Base-by-base conservation (phyloP, 495 filamentous ascomycete genomes). In the Neurospora tetraspora region DNA sequence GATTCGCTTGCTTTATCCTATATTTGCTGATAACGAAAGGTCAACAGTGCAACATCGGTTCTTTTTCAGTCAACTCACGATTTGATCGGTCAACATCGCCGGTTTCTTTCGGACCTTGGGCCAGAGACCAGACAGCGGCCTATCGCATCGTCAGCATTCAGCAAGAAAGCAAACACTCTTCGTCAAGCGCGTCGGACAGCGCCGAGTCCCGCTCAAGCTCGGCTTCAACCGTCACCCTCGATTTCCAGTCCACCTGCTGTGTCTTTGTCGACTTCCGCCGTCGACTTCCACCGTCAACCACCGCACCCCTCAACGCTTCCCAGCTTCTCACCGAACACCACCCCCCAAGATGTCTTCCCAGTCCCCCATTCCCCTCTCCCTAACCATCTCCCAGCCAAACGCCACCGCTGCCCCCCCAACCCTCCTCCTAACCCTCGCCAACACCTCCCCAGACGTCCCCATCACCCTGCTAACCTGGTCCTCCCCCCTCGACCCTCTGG, bases 381-480 rank as follows among this genome's bases (percentile, higher is more conserved):
- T 73, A 23, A 53, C 65, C 10, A 42, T 68, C 69, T 39, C 42
- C 40, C 71, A 70, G 11, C 77, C 71, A 43, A 2, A 18, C 23
- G 6, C 27, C 3, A 2, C 6, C 53, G 3, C 78, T 65, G 69
- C 84, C 43, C 76, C 2, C 42, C 42, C 18, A 45, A 45, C 42
- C 42, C 1, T 45, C 18, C 42, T 70, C 1, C 69, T 82, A 12
- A 80, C 81, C 1, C 77, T 88, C n/a, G 79, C 79, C 61, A 89
- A 88, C 72, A 76, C 78, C 1, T 77, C 72, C 43, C 45, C 80
- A 38, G 65, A 75, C 0, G 42, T 76, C 10, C 80, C 86, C 37
- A 77, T 87, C 16, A 88, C 86, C 2, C 59, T 89, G 20, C 78
- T 88, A 14, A 78, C 75, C 43, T 88, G 84, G 84, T 77, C 81